Base-by-base conservation (phyloP, 768 basidiomycete genomes). In the Boletus rubropictus region DNA sequence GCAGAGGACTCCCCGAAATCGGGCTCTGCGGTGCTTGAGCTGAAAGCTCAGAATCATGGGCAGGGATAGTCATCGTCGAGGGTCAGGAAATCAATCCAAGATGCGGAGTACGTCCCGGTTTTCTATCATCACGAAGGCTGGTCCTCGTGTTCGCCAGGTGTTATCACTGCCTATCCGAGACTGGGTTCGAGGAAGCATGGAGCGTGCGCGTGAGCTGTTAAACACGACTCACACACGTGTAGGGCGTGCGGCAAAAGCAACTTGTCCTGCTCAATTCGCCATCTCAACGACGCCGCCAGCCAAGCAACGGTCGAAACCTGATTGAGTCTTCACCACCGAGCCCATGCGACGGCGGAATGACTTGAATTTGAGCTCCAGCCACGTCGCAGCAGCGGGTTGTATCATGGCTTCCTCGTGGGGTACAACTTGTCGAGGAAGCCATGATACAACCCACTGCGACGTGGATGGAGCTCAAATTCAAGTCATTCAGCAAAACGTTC, bases 1-100 rank as follows among this genome's bases (percentile, higher is more conserved):
- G 85, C 39, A 86, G 73, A 31, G 64, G 59, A 18, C 28, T 50
- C 10, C 51, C 52, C 14, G 32, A 38, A 33, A 55, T 56, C 25
- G 66, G 59, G 48, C 52, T 64, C 49, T 53, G 58, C 8, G 25
- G 49, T 7, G 48, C 29, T 35, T 49, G 62, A 33, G 52, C 46
- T 12, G 42, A 42, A 45, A 20, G 52, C 35, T 52, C 44, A 24
- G 53, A 24, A 32, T 56, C 51, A 12, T 52, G 42, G 36, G 53
- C 34, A 52, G 55, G 44, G 51, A 42, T 39, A 41, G 55, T 43
- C 66, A 66, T 68, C 35, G 60, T 66, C 36, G 47, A 39, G 46
- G 34, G 40, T 44, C 24, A 33, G 48, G 21, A 40, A 38, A 50
- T 55, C 53, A 24, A 37, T 39, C 4, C 32, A 51, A 25, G 40